Conservation (phyloP, 257 asterid species). For the Rhazya stricta region DNA sequence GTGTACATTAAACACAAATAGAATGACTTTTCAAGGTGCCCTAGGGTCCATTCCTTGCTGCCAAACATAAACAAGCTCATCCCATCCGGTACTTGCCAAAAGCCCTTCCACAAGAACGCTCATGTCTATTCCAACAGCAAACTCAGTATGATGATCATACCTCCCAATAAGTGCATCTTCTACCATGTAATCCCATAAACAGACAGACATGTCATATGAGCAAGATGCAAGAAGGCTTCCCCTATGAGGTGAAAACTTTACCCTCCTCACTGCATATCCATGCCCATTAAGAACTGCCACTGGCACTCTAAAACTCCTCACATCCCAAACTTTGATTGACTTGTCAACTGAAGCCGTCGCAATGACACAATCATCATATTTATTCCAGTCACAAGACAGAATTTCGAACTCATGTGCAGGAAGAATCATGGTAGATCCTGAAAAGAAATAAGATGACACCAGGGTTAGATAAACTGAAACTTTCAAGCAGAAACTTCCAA, state of each 20-base stretch:
- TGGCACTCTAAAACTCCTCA: slow-evolving; percentile 80
- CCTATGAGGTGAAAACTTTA: slow-evolving; percentile 90
- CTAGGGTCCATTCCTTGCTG: slow-evolving; percentile 96
- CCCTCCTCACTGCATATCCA: slow-evolving; percentile 88
- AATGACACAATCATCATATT: slow-evolving; percentile 82
- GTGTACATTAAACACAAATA: neutral
- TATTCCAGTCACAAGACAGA: slow-evolving; percentile 95
- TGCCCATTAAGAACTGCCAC: slow-evolving; percentile 89
- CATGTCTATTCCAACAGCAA: slow-evolving; percentile 92
- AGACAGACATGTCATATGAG: slow-evolving; percentile 88
- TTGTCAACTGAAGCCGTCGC: slow-evolving; percentile 95
- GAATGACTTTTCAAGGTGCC: slow-evolving; percentile 48
- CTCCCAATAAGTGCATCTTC: slow-evolving; percentile 86
- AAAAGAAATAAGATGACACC: neutral
- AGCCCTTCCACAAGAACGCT: slow-evolving; percentile 95
- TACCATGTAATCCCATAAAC: slow-evolving; percentile 96
- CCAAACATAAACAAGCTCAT: slow-evolving; percentile 93
- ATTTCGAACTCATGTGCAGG: slow-evolving; percentile 94
- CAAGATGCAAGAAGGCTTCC: slow-evolving; percentile 72
- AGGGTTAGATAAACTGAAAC: neutral
- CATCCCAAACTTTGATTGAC: slow-evolving; percentile 92
- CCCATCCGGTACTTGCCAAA: slow-evolving; percentile 97
- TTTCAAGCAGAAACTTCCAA: neutral
- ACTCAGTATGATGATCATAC: slow-evolving; percentile 92
- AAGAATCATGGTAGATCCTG: slow-evolving; percentile 95